These are phyloP conservation scores for Vararia minispora DNA, from an alignment of 768 basidiomycete genomes.

Conservation along the genomic window DNA sequence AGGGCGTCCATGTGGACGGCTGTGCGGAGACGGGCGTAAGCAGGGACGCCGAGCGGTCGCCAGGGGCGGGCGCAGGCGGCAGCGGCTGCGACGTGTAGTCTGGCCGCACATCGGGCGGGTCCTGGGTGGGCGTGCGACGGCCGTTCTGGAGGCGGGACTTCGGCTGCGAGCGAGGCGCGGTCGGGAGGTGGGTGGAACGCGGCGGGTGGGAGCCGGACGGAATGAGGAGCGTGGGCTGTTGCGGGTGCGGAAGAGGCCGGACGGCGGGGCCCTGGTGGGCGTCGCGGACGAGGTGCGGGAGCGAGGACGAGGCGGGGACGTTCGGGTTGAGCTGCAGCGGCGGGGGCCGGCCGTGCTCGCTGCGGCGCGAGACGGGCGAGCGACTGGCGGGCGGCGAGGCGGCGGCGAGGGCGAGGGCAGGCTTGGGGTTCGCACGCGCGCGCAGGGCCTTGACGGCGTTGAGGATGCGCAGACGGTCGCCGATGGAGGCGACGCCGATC, in stretches of 20 bases:
- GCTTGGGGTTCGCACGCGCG: slow-evolving; percentile 7
- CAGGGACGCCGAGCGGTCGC: no score
- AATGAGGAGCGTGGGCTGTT: slow-evolving; percentile 18
- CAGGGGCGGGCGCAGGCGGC: slow-evolving; percentile 22
- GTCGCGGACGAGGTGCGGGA: slow-evolving; percentile 66
- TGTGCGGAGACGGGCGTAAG: slow-evolving; percentile 18
- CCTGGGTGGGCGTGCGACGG: slow-evolving; percentile 48
- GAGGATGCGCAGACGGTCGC: slow-evolving; percentile 81
- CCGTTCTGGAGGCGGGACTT: slow-evolving; percentile 18
- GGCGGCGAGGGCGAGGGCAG: background rate
- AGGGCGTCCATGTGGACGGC: slow-evolving; percentile 18
- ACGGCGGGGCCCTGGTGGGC: slow-evolving; percentile 33
- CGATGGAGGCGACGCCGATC: slow-evolving; percentile 82
- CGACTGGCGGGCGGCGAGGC: slow-evolving; percentile 12
- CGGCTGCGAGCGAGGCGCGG: slow-evolving; percentile 57
- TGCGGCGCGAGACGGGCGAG: slow-evolving; percentile 19
- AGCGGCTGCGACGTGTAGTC: slow-evolving; percentile 24
- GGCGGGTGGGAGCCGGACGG: slow-evolving; percentile 26
- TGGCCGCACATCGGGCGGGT: slow-evolving; percentile 36
- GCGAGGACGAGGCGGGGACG: slow-evolving; percentile 40
- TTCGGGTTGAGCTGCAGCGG: slow-evolving; percentile 60
- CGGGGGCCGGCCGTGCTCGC: slow-evolving; percentile 60
- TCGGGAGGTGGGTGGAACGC: slow-evolving; percentile 49
- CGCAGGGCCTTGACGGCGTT: slow-evolving; percentile 77
- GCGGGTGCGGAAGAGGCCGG: slow-evolving; percentile 42